Evolutionary conservation across 1,284 basidiomycete species (phyloP), one percentile per base, ranked within the genome.

Genomic region (Apiotrichum veenhuisii): DNA sequence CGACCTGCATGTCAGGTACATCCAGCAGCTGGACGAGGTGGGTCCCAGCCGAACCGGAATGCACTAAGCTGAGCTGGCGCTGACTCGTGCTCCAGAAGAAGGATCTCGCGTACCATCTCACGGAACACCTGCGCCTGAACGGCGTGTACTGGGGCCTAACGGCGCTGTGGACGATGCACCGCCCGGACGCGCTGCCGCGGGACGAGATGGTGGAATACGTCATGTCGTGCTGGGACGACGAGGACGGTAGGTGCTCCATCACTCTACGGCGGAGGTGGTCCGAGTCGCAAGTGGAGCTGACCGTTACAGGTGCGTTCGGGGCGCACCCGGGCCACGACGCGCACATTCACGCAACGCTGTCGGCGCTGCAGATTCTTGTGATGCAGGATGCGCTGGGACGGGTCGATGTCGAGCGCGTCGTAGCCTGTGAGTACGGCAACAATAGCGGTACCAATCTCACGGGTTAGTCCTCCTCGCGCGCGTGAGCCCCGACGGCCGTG

Each of bases 81-180:
- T 61, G 36, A 57, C 55, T 15, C 20, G 3, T n/a, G 2, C 17
- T 25, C 5, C 71, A 92, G 90, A 87, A 83, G 74, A 86, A 87
- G 62, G 90, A 92, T 65, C 81, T 95, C n/a, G 82, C 84, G 1
- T 98, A 97, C 78, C 91, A 98, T 75, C 82, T 95, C 44, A 96
- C 94, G 0, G 83, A 92, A 10, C 95, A 98, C 77, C 82, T 98
- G 10, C 89, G 95, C 11, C 82, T 98, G 77, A 98, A 98, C 74
- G 95, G 93, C 11, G 82, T 98, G 18, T 98, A 98, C 77, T 99
- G 95, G 95, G 95, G 91, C 12, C 80, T 95, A 26, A 91, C 88
- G 0, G 91, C 95, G 0, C 79, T 96, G 3, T 87, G 83, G 49
- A 81, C 93, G 30, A 87, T 98, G 85, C 83, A 82, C 0, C 83